Evolutionary conservation across 805 yeast species (phyloP), one percentile per base, ranked within the genome.

Genomic region (Schwanniomyces yamadae): DNA sequence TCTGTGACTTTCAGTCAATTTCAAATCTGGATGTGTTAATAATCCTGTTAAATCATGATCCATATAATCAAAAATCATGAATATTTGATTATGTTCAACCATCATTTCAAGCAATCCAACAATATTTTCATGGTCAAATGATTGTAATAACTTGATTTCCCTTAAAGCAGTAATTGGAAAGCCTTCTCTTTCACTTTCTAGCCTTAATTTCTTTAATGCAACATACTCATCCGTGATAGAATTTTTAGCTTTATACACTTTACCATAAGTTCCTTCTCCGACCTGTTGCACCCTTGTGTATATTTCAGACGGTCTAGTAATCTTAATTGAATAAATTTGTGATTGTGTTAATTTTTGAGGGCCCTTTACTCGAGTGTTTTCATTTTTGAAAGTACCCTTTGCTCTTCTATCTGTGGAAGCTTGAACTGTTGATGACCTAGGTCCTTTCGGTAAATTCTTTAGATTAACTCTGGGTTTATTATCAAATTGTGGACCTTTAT

Each of bases 181-280:
- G 0, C 98, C 97, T 54, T 93, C 99, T 32, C 88, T 71, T 56
- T 91, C 98, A 6, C 79, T 63, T 54, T 93, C 97, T 50, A 93
- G 71, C 42, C 97, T 63, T 29, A 93, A 68, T 46, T 82, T 75
- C 56, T 93, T 93, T 52, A 93, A 66, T 1, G 99, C 99, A n/a
- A 89, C 93, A 45, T 74, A 64, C 39, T 76, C 79, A 2, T 77
- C 72, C 0, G 96, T 86, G 4, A 77, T 65, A 11, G 63, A 62
- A 55, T 93, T 89, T 32, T 68, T 70, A 0, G 96, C 96, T 54
- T 89, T 88, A 65, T 84, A 89, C 14, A 93, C 99, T 56, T 87
- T 89, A 13, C 99, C 99, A 58, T 93, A 93, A 0, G 98, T 93
- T 7, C 99, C 99, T 61, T 93, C 98, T n/a, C 99, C 99, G 4